Base-by-base conservation (phyloP, 192 early-diverging fungal species). In the Coemansia sp. region DNA sequence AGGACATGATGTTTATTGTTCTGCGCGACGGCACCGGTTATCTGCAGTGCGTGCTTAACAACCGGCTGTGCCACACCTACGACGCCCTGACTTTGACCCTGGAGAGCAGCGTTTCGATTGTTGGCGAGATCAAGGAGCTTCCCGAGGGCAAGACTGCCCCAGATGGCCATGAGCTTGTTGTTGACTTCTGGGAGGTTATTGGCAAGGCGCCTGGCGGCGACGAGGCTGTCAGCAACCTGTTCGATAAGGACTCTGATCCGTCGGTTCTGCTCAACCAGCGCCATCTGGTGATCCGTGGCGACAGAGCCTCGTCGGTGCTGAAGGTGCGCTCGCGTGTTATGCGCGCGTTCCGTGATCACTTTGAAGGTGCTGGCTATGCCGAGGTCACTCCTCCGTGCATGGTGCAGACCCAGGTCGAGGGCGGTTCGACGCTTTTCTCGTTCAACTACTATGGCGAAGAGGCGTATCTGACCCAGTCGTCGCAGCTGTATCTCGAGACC, bases 371-470 rank as follows among this genome's bases (percentile, higher is more conserved):
- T 33, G 85, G 86, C 14, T 92, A 92, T 67, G 75, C 80, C 59
- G 97, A 99, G 81, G 93, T 99, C 16, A 97, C 91, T 12, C 96
- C 97, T n/a, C 97, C 97, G 18, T 87, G 92, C 72, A 93, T 99
- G 94, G 97, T 99, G 25, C 96, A 99, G 85, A 99, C 96, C 42
- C 95, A 97, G 78, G 96, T 97, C 12, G 97, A 99, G 83, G 97
- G 97, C 60, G 97, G 97, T 7, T 89, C 88, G 40, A 98, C 96
- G 7, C 85, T 99, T 59, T 99, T 99, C 60, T 83, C 85, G 49
- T 91, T 99, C 75, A 82, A 97, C 72, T 99, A 99, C 84, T 99
- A 99, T 68, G 96, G 93, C 36, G 92, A 97, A 73, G 78, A 89
- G 75, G 96, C 96, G 7, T 99, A 96, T 77, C 86, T 99, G 76